Percentiles rank a stretch among this genome's conserved stretches.
Evolutionary conservation across 805 yeast genomes (phyloP).

Genomic region (Debaryomyces castellii): DNA sequence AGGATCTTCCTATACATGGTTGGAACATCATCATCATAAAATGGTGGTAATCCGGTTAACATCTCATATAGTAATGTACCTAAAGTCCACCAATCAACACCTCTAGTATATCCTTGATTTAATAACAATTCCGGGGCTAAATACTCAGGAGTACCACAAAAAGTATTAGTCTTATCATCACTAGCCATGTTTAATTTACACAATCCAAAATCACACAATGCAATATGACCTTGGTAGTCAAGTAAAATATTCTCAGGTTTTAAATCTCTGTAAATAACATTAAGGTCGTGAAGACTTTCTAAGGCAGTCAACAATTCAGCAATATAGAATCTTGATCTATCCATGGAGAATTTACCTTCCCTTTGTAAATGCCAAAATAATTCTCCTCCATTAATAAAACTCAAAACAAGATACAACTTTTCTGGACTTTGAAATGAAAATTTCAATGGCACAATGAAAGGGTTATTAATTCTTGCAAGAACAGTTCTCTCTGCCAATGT

Average conservation of each 20-base stretch:
- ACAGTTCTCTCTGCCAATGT: constrained; percentile 96
- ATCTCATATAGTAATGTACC: constrained; percentile 93
- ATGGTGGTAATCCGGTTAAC: constrained; percentile 97
- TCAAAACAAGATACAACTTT: constrained; percentile 83
- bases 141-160: constrained; percentile 98
- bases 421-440: constrained; percentile 98
- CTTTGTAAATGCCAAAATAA: constrained; percentile 90
- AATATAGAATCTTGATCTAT: constrained; percentile 88
- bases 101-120: constrained; percentile 92
- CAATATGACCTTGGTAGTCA: constrained; percentile 97
- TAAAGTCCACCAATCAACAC: constrained; percentile 98
- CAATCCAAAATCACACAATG: constrained; percentile 94
- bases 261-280: constrained; percentile 91
- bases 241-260: constrained; percentile 94
- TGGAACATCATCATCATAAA: constrained; percentile 90
- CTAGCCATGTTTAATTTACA: constrained; percentile 94
- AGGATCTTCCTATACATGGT: constrained; percentile 92
- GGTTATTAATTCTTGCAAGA: constrained; percentile 86
- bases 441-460: constrained; percentile 94
- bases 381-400: constrained; percentile 97
- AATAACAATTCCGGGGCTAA: constrained; percentile 90
- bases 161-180: constrained; percentile 85
- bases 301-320: constrained; percentile 93
- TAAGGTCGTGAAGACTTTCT: constrained; percentile 85
- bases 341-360: constrained; percentile 84